Conservation (phyloP, 2,329 filamentous ascomycete genomes). For the Alternaria hordeiaustralica region DNA sequence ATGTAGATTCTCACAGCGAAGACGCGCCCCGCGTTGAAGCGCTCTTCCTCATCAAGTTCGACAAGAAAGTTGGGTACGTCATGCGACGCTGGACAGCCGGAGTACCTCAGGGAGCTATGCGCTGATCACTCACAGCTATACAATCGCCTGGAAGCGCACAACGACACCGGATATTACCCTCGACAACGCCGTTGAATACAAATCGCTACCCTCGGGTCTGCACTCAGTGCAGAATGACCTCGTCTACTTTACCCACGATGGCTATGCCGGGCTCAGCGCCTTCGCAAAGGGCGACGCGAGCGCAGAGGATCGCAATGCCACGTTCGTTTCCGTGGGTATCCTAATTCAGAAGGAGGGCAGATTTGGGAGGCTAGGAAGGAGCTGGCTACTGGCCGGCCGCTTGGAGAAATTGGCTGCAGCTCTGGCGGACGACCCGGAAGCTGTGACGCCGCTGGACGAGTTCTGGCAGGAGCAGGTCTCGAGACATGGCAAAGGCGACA, state of each 20-base stretch:
- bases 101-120: conserved; percentile 2
- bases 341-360: conserved; percentile 76
- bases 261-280: conserved; percentile 86
- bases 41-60: conserved; percentile 88
- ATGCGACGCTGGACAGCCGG: conserved; percentile 2
- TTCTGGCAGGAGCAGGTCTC: conserved; percentile 74
- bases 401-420: conserved; percentile 73
- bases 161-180: conserved; percentile 71
- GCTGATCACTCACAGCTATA: conserved; percentile 62
- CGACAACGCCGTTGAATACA: conserved; percentile 92
- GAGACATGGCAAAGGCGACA: background rate
- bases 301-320: conserved; percentile 81
- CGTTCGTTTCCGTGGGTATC: conserved; percentile 90
- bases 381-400: conserved; percentile 83
- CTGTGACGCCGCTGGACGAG: conserved; percentile 70
- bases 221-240: conserved; percentile 89
- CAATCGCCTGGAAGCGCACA: conserved; percentile 85
- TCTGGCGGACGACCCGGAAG: conserved; percentile 69
- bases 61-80: conserved; percentile 83
- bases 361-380: conserved; percentile 82
- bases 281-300: conserved; percentile 85
- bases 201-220: conserved; percentile 89
- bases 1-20: conserved; percentile 28
- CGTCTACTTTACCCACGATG: conserved; percentile 87
- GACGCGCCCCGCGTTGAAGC: conserved; percentile 61